Percentiles rank a stretch among this genome's conserved stretches.
phyloP scores from a whole-genome alignment of 2,329 filamentous ascomycete genomes.

The Pseudocercospora crystallina region DNA sequence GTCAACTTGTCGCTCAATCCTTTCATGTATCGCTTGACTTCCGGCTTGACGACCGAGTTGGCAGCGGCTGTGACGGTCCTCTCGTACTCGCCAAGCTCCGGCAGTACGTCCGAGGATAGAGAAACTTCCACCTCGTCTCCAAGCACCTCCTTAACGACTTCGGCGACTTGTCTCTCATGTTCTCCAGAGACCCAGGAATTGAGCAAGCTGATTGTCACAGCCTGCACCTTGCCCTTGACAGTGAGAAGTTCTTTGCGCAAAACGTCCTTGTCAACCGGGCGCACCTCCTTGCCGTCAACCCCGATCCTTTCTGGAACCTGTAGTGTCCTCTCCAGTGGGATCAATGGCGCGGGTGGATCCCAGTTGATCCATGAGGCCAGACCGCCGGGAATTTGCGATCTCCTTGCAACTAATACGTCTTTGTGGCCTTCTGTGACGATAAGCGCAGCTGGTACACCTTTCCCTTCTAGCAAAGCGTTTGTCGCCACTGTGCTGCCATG shows the following conservation, averaged over 20 bases:
- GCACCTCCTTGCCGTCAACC: constrained; percentile 26
- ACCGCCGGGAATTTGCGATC: constrained; percentile 29
- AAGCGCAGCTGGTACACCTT: constrained; percentile 28
- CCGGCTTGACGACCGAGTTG: constrained; percentile 30
- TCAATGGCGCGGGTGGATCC: constrained; percentile 28
- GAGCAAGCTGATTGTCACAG: constrained; percentile 28
- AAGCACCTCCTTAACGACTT: constrained; percentile 27
- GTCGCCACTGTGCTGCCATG: constrained; percentile 30
- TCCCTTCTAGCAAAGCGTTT: constrained; percentile 29
- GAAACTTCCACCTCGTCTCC: constrained; percentile 28
- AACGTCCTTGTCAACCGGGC: constrained; percentile 25
- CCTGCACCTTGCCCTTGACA: constrained; percentile 30
- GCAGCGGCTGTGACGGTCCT: constrained; percentile 28
- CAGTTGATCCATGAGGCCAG: constrained; percentile 30
- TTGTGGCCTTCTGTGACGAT: constrained; percentile 31
- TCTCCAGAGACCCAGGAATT: constrained; percentile 30
- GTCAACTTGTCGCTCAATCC: constrained; percentile 27
- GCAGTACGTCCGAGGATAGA: constrained; percentile 27
- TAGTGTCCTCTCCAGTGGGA: constrained; percentile 28
- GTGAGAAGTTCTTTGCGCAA: constrained; percentile 26
- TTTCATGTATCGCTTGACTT: constrained; percentile 28
- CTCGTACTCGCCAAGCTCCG: constrained; percentile 31
- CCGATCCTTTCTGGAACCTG: constrained; percentile 28
- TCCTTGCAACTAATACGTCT: constrained; percentile 28
- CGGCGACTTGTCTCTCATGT: constrained; percentile 27